Conservation (phyloP, 768 basidiomycete genomes). For the Naganishia kalamii region DNA sequence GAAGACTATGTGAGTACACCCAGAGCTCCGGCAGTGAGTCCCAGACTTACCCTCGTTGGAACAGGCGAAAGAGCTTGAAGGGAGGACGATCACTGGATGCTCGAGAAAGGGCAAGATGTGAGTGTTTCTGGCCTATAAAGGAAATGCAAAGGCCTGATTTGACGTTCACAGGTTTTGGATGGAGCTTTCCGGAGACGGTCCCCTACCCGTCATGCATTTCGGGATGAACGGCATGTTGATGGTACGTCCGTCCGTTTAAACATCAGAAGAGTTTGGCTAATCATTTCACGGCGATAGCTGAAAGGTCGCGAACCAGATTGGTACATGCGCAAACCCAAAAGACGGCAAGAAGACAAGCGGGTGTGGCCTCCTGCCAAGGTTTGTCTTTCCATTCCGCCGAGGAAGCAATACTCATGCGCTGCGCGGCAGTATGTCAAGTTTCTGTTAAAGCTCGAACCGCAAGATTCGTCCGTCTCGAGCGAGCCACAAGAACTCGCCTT, state of each 20-base stretch:
- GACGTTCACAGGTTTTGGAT: slow-evolving; percentile 51
- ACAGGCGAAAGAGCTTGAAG: slow-evolving; percentile 55
- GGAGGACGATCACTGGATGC: slow-evolving; percentile 42
- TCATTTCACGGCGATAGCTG: slow-evolving; percentile 21
- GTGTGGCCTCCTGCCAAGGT: slow-evolving; percentile 43
- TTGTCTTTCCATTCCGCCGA: slow-evolving; percentile 12
- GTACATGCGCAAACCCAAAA: slow-evolving; percentile 38
- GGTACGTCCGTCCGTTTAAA: slow-evolving; percentile 43
- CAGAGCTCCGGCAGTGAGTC: neutral
- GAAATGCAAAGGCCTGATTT: neutral
- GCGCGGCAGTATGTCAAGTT: slow-evolving; percentile 51
- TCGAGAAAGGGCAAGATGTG: slow-evolving; percentile 47
- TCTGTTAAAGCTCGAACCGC: slow-evolving; percentile 56
- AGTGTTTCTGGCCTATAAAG: slow-evolving; percentile 6
- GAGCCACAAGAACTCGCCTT: slow-evolving; percentile 58
- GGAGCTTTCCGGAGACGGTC: slow-evolving; percentile 58
- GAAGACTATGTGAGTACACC: slow-evolving; percentile 57
- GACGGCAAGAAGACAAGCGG: slow-evolving; percentile 8
- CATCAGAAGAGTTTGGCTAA: neutral
- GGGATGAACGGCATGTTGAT: slow-evolving; percentile 83
- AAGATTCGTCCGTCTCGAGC: slow-evolving; percentile 43
- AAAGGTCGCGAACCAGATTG: slow-evolving; percentile 45
- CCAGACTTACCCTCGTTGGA: neutral
- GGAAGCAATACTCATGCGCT: neutral
- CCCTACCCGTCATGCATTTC: slow-evolving; percentile 66